Percentiles rank a stretch among this genome's conserved stretches.
Conservation (phyloP, 1,284 basidiomycete genomes). For the Singerocomus inundabilis region DNA sequence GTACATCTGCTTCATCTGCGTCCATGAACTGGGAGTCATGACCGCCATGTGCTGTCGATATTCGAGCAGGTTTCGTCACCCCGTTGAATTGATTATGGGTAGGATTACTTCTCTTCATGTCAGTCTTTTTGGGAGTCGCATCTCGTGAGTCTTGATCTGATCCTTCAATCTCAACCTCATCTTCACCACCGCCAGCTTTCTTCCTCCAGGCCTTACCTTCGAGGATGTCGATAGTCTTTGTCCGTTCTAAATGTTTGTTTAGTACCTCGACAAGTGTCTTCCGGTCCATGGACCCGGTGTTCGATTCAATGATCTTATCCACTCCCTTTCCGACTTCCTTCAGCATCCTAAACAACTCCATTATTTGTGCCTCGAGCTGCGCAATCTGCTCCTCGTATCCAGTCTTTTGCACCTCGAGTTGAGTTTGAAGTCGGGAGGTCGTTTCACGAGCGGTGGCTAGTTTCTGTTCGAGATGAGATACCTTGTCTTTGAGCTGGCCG, state of each 20-base stretch:
- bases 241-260: constrained; percentile 81
- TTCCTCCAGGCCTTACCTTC: constrained; percentile 62
- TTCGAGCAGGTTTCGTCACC: constrained; percentile 29
- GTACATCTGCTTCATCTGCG: constrained; percentile 83
- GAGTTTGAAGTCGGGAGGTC: constrained; percentile 70
- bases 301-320: constrained; percentile 66
- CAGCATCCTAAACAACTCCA: constrained; percentile 92
- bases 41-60: constrained; percentile 49
- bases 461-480: constrained; percentile 78
- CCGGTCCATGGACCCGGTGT: constrained; percentile 67
- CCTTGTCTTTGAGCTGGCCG: constrained; percentile 74
- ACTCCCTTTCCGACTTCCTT: constrained; percentile 80
- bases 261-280: constrained; percentile 79
- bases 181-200: constrained; percentile 34
- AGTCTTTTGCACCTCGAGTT: constrained; percentile 77
- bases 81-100: constrained; percentile 35
- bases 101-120: constrained; percentile 39
- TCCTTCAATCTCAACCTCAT: constrained; percentile 39
- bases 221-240: constrained; percentile 82
- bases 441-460: constrained; percentile 78
- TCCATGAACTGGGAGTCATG: constrained; percentile 86
- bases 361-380: constrained; percentile 89
- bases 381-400: constrained; percentile 87
- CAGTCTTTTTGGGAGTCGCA: constrained; percentile 51
- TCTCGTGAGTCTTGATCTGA: constrained; percentile 47